These are phyloP conservation scores for Paecilomyces niveus DNA, from an alignment of 2,329 filamentous ascomycete species.

Conservation along the genomic window DNA sequence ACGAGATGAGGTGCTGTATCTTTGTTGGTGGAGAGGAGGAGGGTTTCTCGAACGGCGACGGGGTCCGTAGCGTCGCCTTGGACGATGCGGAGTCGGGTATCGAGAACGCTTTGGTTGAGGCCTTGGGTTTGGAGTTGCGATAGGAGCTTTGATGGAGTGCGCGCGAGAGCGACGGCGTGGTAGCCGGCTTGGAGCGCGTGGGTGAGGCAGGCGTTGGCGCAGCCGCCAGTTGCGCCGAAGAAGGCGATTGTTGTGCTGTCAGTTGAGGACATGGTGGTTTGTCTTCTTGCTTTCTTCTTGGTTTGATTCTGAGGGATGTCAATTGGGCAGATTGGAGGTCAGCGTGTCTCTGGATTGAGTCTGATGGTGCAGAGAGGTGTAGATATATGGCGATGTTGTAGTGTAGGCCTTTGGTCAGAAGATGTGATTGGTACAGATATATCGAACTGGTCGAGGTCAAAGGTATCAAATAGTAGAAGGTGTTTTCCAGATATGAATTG, in stretches of 20 bases:
- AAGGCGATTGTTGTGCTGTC: conserved; percentile 36
- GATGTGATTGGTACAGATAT: too few species aligned
- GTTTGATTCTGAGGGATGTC: neutral
- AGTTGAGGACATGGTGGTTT: neutral
- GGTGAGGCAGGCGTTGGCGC: conserved; percentile 37
- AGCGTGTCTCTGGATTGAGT: too few species aligned
- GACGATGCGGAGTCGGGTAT: conserved; percentile 40
- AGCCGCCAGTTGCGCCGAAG: conserved; percentile 48
- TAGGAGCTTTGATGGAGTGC: conserved; percentile 44
- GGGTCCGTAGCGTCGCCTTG: conserved; percentile 41
- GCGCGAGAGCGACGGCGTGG: conserved; percentile 42
- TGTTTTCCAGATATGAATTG: too few species aligned
- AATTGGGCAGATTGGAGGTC: neutral
- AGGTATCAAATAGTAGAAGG: too few species aligned
- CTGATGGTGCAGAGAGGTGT: too few species aligned
- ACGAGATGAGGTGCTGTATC: conserved; percentile 21
- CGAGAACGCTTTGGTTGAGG: conserved; percentile 27
- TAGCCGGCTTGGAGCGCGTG: conserved; percentile 39
- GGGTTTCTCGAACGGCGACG: conserved; percentile 31
- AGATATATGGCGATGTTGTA: too few species aligned
- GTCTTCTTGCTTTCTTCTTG: neutral
- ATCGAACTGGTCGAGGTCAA: too few species aligned
- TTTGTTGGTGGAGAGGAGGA: conserved; percentile 19
- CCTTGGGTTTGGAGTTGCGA: conserved; percentile 34
- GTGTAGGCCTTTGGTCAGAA: too few species aligned